Evolutionary conservation across 306 rosid genomes (phyloP), one percentile per base, ranked within the genome.

Genomic region (Sindora glabra): DNA sequence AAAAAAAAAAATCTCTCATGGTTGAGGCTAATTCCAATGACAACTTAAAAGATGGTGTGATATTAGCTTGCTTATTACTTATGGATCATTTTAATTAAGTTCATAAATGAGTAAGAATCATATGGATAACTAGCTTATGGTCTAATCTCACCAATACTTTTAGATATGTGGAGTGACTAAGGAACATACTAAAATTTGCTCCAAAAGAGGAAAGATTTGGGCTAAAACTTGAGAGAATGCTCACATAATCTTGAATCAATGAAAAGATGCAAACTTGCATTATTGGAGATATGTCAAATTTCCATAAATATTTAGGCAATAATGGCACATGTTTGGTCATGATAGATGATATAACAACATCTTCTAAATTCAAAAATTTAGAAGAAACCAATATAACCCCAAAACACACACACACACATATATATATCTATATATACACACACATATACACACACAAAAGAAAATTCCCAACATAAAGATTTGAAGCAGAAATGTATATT

Each of bases 191-290:
- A 66, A 68, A 39, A 68, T 68, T 46, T 57, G 57, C 15, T 66
- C 73, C 7, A 47, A 6, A 36, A 57, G 18, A 37, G 73, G 66
- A n/a, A 66, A 68, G 59, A 37, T 57, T 19, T 68, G 73, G 73
- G 66, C 73, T 68, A 58, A 66, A 38, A 57, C 34, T 22, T 68
- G 6, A 41, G 57, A 11, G 65, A 48, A 5, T 47, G 66, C 66
- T 29, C 50, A 13, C 17, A 24, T 34, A 1, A 24, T 42, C 33
- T 9, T 27, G 50, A 37, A 17, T 46, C 14, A 14, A 14, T 47
- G 12, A 5, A 56, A 56, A 19, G 1, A 10, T 36, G 51, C 30
- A 34, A 25, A 48, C 36, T 47, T 18, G 42, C 56, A 59, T 36
- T 68, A 2, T 58, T 68, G 17, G 73, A 68, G 40, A 57, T 66